phyloP scores from a whole-genome alignment of 345 rosid species.

The Eucalyptus regnans region DNA sequence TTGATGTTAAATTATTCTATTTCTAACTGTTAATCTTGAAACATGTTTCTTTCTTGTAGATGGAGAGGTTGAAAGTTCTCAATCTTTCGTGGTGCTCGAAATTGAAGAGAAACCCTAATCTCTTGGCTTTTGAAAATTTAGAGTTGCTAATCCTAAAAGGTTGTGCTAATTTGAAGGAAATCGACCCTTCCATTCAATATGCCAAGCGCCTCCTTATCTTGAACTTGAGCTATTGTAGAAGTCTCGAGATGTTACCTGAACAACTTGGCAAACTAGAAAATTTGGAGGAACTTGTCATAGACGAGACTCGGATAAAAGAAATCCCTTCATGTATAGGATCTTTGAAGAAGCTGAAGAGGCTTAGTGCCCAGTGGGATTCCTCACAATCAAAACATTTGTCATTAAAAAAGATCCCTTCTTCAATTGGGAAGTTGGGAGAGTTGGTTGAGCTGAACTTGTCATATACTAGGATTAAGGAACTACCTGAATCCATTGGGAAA shows the following conservation, averaged over 20 bases:
- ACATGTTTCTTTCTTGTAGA: too few species aligned
- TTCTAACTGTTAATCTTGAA: too few species aligned
- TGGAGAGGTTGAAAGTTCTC: too few species aligned
- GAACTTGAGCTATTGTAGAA: not conserved
- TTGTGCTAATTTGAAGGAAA: too few species aligned
- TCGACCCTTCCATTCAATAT: not conserved
- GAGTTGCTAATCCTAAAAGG: not conserved
- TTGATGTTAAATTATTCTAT: too few species aligned
- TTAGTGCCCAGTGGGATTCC: accelerated
- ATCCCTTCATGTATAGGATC: not conserved
- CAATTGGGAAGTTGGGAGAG: not conserved
- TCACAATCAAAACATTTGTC: not conserved
- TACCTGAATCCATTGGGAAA: not conserved
- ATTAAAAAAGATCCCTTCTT: not conserved
- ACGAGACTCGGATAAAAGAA: not conserved
- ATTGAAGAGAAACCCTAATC: not conserved
- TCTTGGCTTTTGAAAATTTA: not conserved
- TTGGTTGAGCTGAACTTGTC: not conserved
- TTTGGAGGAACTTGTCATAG: not conserved
- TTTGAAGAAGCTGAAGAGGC: not conserved
- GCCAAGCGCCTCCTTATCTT: not conserved
- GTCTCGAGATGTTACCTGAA: not conserved
- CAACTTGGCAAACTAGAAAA: not conserved
- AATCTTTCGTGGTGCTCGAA: not conserved
- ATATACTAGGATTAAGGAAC: accelerated